phyloP scores from a whole-genome alignment of 345 rosid species.

The Salix udensis region DNA sequence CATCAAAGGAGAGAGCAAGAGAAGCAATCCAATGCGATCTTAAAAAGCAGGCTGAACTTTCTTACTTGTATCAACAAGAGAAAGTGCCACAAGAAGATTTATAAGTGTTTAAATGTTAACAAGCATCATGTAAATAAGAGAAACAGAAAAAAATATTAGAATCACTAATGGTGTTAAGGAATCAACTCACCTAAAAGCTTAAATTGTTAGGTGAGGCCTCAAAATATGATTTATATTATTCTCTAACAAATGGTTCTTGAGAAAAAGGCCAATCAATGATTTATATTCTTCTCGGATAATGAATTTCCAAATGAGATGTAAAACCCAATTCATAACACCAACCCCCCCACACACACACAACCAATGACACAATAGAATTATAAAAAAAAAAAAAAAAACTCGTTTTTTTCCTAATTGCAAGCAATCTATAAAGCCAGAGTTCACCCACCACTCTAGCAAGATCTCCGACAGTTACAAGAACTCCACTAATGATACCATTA shows the following conservation, averaged over 20 bases:
- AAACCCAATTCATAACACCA: neutral
- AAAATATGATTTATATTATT: too few species aligned
- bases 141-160: neutral
- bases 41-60: neutral
- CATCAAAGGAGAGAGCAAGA: neutral
- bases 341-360: neutral
- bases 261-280: neutral
- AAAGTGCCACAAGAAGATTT: neutral
- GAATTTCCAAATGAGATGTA: neutral
- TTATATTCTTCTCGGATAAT: neutral
- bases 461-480: slow-evolving; percentile 96
- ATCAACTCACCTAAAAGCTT: too few species aligned
- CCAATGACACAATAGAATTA: neutral
- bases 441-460: slow-evolving; percentile 96
- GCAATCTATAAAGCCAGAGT: neutral
- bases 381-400: neutral
- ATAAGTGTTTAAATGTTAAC: neutral
- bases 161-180: neutral
- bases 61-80: neutral
- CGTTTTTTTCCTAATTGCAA: neutral
- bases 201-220: too few species aligned
- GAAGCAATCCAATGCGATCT: neutral
- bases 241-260: neutral
- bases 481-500: slow-evolving; percentile 84
- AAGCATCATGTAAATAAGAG: neutral